Percentiles rank a stretch among this genome's conserved stretches.
Evolutionary conservation across 148 eudicot species (phyloP).

Genomic region (Camellia lanceoleosa): DNA sequence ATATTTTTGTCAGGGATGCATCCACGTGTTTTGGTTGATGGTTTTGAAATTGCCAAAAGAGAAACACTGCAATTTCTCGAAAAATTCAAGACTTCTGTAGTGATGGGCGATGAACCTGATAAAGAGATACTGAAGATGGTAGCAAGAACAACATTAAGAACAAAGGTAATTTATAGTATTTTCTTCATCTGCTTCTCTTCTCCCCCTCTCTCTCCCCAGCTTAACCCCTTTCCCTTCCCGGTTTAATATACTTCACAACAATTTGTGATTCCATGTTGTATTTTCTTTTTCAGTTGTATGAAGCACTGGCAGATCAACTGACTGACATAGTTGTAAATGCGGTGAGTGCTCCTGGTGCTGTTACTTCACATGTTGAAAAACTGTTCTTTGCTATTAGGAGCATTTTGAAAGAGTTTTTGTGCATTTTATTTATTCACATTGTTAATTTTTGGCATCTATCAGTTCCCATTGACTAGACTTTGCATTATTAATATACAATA

Average conservation of each 20-base stretch:
- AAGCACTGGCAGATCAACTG: slow-evolving; percentile 90
- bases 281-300: slow-evolving; percentile 58
- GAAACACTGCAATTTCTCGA: slow-evolving; percentile 89
- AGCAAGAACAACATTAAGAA: slow-evolving; percentile 90
- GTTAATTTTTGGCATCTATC: background rate
- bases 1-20: slow-evolving; percentile 65
- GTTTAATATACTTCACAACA: background rate
- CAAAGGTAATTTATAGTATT: slow-evolving; percentile 45
- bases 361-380: slow-evolving; percentile 3
- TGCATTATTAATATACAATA: background rate
- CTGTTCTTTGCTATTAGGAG: background rate
- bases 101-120: slow-evolving; percentile 93
- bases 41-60: slow-evolving; percentile 94
- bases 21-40: slow-evolving; percentile 95
- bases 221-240: too few species aligned
- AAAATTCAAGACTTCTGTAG: slow-evolving; percentile 90
- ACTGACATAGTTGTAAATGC: slow-evolving; percentile 83
- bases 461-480: background rate
- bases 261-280: slow-evolving; percentile 2
- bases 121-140: slow-evolving; percentile 94
- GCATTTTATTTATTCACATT: background rate
- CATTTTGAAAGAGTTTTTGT: background rate
- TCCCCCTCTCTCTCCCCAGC: background rate
- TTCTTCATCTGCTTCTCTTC: background rate
- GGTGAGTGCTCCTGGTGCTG: slow-evolving; percentile 45